Percentiles rank a stretch among this genome's conserved stretches.
Evolutionary conservation across 1,284 basidiomycete genomes (phyloP).

Genomic region (Trichosporon coremiiforme): DNA sequence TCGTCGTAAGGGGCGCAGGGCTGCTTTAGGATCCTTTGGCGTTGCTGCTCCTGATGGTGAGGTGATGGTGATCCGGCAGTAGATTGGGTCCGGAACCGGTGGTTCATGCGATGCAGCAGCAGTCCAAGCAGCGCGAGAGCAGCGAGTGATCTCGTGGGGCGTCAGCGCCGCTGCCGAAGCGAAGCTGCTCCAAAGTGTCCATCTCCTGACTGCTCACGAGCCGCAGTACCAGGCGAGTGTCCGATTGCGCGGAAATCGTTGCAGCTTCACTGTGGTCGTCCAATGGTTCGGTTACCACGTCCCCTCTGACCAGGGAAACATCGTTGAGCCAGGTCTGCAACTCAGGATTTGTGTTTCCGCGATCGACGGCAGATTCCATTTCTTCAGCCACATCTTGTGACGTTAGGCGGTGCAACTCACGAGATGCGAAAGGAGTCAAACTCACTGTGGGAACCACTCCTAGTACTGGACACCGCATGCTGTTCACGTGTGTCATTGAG

Average conservation of each 20-base stretch:
- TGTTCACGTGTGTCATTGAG: not conserved
- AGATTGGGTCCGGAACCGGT: not conserved
- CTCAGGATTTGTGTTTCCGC: not conserved
- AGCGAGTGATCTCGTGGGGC: not conserved
- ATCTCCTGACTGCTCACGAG: not conserved
- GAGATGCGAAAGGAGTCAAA: not conserved
- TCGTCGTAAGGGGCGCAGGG: not conserved
- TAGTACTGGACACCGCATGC: not conserved
- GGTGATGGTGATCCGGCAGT: not conserved
- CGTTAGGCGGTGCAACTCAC: not conserved
- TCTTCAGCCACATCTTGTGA: not conserved
- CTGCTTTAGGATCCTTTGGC: not conserved
- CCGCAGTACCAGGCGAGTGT: not conserved
- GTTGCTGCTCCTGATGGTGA: not conserved
- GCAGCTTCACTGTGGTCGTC: not conserved
- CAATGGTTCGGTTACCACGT: not conserved
- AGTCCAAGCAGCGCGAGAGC: not conserved
- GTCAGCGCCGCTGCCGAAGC: not conserved
- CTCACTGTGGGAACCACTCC: not conserved
- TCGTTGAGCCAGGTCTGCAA: slow-evolving; percentile 3
- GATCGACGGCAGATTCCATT: not conserved
- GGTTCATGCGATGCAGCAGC: slow-evolving; percentile 4
- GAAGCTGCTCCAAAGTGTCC: not conserved
- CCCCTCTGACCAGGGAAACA: not conserved
- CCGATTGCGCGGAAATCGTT: not conserved